Conservation (phyloP, 1,284 basidiomycete genomes). For the Apiotrichum laibachii region DNA sequence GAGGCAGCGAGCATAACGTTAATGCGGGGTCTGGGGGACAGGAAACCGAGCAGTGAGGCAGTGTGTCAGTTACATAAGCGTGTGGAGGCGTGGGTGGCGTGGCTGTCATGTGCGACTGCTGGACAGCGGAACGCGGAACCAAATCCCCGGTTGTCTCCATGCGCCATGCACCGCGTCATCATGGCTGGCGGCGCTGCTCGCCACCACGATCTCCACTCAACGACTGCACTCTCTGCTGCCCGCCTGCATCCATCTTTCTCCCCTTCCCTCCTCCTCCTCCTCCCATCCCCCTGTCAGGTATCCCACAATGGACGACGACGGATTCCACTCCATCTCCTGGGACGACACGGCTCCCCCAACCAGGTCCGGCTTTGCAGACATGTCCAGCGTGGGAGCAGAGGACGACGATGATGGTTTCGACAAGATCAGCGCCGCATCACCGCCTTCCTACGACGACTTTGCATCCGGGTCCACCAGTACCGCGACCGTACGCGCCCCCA, state of each 20-base stretch:
- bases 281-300: constrained; percentile 12
- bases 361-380: constrained; percentile 22
- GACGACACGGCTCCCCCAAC: constrained; percentile 40
- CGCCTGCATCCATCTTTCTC: neutral
- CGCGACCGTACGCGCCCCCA: constrained; percentile 6
- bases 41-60: too few relatives aligned
- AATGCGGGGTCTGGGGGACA: too few relatives aligned
- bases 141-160: too few relatives aligned
- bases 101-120: too few relatives aligned
- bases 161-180: neutral
- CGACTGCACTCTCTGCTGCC: too few relatives aligned
- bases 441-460: constrained; percentile 8
- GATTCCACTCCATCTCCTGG: constrained; percentile 49
- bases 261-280: neutral
- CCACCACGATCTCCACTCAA: too few relatives aligned
- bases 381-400: constrained; percentile 23
- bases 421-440: constrained; percentile 34
- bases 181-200: neutral
- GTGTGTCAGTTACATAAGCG: too few relatives aligned
- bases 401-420: constrained; percentile 46
- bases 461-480: constrained; percentile 7
- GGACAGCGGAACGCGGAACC: too few relatives aligned
- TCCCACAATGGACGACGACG: constrained; percentile 39
- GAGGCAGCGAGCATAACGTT: too few relatives aligned
- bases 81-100: too few relatives aligned